Base-by-base conservation (phyloP, 768 basidiomycete species). In the Mycena latifolia region DNA sequence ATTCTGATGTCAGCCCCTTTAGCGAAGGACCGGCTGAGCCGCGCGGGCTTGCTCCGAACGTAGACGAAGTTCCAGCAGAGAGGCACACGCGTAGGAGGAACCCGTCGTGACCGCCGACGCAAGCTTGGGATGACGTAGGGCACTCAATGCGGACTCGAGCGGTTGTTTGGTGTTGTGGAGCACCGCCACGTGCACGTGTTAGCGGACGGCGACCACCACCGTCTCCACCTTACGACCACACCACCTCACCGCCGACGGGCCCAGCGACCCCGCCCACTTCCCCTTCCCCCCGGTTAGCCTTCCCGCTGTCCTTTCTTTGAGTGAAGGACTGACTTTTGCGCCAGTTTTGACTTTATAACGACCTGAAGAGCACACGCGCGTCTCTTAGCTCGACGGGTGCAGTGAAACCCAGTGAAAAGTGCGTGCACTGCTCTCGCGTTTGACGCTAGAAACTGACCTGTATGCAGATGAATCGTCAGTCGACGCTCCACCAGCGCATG, bases 401-500 rank as follows among this genome's bases (percentile, higher is more conserved):
- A n/a, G 41, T 43, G 41, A 43, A 43, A 11, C 41, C 41, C 41
- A 43, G 41, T 22, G n/a, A 43, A 43, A 43, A 43, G 24, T 5
- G 50, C 31, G 28, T 24, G 28, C 25, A 4, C 9, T 11, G 25
- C 18, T 22, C 7, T 43, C n/a, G 18, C 6, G 4, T 8, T 43
- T 43, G 18, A n/a, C 41, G 6, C 41, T 17, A 14, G 20, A 6
- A n/a, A 22, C 41, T n/a, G 20, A 43, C 20, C 5, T 3, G 4
- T 4, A 24, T 10, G 22, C 45, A 46, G 45, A 46, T 46, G 45
- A 46, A 46, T 25, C 45, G 71, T 55, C 70, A 69, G 48, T 71
- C 69, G 22, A 61, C 81, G 43, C 76, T 72, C 46, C 89, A 90
- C 75, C 89, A 90, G 75, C 89, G 88, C 75, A 87, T 94, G 70